Base-by-base conservation (phyloP, 805 yeast species). In the Kodamaea fukazawae region DNA sequence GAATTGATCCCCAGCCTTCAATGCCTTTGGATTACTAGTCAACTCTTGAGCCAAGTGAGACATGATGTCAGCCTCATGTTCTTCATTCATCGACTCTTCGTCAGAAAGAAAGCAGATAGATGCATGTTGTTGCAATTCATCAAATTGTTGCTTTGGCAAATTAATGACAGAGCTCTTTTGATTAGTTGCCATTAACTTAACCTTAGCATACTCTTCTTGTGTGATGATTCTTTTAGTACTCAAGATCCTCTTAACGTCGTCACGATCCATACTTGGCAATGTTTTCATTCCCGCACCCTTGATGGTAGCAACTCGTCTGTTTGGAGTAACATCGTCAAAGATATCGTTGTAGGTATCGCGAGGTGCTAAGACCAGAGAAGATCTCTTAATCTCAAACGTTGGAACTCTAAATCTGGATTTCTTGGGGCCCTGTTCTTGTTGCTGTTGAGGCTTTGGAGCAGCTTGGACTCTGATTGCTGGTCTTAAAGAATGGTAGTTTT, bases 261-360 rank as follows among this genome's bases (percentile, higher is more conserved):
- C 67, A 11, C 61, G 56, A 42, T 70, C 73, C 75, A 71, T 71
- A 46, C 75, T 70, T 34, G 77, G 76, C 33, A 71, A 59, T 2
- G 75, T 70, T 41, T 64, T 69, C 75, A 71, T 71, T 11, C 76
- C 76, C 22, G 53, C 55, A n/a, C 71, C 53, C 41, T 58, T 61
- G 16, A 71, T 71, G 4, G 76, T 71, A n/a, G 68, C 60, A 39
- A 36, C 54, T 57, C 31, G 50, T 46, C 20, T 52, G 55, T 15
- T 36, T 7, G 31, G 26, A 8, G 52, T 38, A 5, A 47, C 47
- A 40, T 64, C 69, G 14, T 57, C 61, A 41, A 64, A 64, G 8
- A 66, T 61, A 36, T 69, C 75, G 42, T 67, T 61, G 48, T 68
- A 69, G 41, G 51, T 53, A 39, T 65, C 59, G 38, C 60, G 54